Conservation (phyloP, 805 yeast species). For the Myxozyma udenii region DNA sequence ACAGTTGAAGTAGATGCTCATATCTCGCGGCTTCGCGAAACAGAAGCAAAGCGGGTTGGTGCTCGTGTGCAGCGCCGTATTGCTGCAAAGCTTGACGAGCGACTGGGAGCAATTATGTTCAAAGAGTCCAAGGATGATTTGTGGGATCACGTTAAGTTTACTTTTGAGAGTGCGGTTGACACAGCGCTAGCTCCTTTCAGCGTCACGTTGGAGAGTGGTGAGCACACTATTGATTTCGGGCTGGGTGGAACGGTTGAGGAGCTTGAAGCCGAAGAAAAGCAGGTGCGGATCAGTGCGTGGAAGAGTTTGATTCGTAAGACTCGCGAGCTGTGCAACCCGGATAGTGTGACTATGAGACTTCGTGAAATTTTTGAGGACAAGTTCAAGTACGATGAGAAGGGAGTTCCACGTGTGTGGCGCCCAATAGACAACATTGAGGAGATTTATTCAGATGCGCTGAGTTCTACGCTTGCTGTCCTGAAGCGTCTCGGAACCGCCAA, state of each 20-base stretch:
- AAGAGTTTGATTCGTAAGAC: constrained; percentile 53
- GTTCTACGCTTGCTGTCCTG: constrained; percentile 53
- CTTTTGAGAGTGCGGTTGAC: constrained; percentile 38
- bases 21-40: constrained; percentile 38
- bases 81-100: constrained; percentile 24
- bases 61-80: constrained; percentile 10
- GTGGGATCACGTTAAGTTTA: constrained; percentile 58
- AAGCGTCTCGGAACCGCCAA: constrained; percentile 59
- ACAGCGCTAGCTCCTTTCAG: constrained; percentile 22
- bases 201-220: constrained; percentile 8
- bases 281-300: constrained; percentile 63
- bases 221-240: constrained; percentile 52
- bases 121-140: constrained; percentile 36
- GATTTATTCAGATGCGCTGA: constrained; percentile 59
- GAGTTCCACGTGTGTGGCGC: constrained; percentile 79
- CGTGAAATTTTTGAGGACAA: constrained; percentile 77
- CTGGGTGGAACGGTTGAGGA: constrained; percentile 51
- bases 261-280: constrained; percentile 44
- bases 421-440: constrained; percentile 68
- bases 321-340: constrained; percentile 63
- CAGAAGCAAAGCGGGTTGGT: constrained; percentile 46
- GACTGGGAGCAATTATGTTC: constrained; percentile 13
- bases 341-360: constrained; percentile 59
- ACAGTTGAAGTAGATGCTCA: constrained; percentile 36
- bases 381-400: constrained; percentile 79